Percentiles rank a stretch among this genome's conserved stretches.
These are phyloP conservation scores for Oenanthe javanica DNA, from an alignment of 140 eudicot species.

Conservation along the genomic window DNA sequence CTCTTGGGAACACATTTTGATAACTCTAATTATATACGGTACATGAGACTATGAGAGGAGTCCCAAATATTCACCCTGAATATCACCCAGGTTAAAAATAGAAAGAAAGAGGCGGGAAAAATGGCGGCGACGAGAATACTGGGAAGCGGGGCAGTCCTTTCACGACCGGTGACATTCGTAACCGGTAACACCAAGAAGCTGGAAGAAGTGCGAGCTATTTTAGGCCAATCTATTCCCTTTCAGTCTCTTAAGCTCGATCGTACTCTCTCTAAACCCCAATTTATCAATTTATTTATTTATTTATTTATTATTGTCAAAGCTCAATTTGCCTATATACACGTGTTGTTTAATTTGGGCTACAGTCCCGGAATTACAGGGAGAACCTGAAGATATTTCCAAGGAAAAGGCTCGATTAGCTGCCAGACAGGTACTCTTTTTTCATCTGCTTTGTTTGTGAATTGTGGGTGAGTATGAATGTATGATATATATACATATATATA, in stretches of 20 bases:
- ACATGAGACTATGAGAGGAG: too few species aligned
- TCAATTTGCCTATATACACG: too few species aligned
- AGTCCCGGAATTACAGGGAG: conserved; percentile 93
- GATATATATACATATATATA: too few species aligned
- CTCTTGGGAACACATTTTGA: too few species aligned
- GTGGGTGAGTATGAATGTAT: too few species aligned
- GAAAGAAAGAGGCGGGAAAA: conserved; percentile 12
- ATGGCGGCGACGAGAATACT: conserved; percentile 41
- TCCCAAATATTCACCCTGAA: too few species aligned
- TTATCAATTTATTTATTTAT: not conserved
- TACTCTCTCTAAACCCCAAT: conserved; percentile 18
- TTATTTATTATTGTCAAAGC: not conserved
- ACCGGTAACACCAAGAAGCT: conserved; percentile 92
- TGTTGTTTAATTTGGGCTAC: not conserved
- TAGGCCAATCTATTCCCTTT: conserved; percentile 79
- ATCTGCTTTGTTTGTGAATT: too few species aligned
- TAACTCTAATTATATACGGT: too few species aligned
- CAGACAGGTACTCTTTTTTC: conserved; percentile 36
- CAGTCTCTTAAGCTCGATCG: conserved; percentile 79
- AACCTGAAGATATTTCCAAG: conserved; percentile 82
- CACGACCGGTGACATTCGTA: conserved; percentile 76
- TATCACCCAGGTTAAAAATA: too few species aligned
- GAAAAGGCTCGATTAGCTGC: conserved; percentile 93
- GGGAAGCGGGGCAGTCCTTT: conserved; percentile 30
- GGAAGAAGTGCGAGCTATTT: conserved; percentile 76